These are phyloP conservation scores for Alternaria novae-zelandiae DNA, from an alignment of 2,329 filamentous ascomycete species.

Conservation along the genomic window DNA sequence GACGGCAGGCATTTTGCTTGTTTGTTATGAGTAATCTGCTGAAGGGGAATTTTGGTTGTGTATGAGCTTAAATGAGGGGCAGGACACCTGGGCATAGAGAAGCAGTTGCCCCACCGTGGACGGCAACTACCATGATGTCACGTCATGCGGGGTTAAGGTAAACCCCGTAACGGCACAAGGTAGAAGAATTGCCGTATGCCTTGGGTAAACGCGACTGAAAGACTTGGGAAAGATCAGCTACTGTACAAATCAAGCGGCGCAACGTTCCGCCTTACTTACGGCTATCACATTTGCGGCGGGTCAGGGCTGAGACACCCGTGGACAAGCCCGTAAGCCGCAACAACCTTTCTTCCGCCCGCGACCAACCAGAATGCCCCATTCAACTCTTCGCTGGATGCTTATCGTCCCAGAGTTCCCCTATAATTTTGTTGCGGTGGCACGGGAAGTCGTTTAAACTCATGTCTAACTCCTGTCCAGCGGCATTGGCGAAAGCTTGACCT, in stretches of 20 bases:
- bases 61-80: conserved; percentile 14
- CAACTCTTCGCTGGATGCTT: background rate
- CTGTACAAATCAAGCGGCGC: background rate
- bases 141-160: background rate
- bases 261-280: background rate
- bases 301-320: background rate
- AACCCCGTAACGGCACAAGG: background rate
- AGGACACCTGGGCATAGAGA: background rate
- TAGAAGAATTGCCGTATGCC: background rate
- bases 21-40: background rate
- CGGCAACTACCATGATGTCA: conserved; percentile 13
- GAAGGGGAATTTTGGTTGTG: background rate
- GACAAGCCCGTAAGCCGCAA: background rate
- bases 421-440: background rate
- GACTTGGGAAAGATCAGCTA: background rate
- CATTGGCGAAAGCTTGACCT: conserved; percentile 31
- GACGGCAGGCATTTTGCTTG: conserved; percentile 44
- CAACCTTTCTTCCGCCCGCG: background rate
- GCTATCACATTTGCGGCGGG: background rate
- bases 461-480: conserved; percentile 1
- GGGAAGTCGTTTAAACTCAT: conserved; percentile 2
- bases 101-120: background rate
- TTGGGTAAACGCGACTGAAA: background rate
- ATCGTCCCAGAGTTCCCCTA: background rate
- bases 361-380: background rate